phyloP scores from a whole-genome alignment of 306 rosid species.

The Cucumis cinereus region DNA sequence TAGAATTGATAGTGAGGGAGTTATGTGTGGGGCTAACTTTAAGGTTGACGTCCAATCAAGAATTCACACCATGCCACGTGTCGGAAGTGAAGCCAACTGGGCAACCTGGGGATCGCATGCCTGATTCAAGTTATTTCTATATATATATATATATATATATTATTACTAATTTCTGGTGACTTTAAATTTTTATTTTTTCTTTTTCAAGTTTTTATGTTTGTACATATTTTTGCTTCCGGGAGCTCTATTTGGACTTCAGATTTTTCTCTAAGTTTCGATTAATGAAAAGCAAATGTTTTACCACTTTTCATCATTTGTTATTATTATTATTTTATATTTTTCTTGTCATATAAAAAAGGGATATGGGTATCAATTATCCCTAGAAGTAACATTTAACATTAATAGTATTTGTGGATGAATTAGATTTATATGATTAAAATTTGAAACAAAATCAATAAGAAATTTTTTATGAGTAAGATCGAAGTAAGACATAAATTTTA shows the following conservation, averaged over 20 bases:
- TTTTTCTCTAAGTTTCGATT: not conserved
- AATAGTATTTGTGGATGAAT: too few species aligned
- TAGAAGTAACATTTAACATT: too few species aligned
- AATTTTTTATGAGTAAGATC: too few species aligned
- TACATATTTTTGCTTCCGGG: slow-evolving; percentile 1
- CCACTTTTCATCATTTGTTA: not conserved
- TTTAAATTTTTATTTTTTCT: not conserved
- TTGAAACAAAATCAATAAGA: too few species aligned
- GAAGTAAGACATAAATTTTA: too few species aligned
- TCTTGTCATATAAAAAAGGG: too few species aligned
- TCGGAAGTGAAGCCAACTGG: slow-evolving; percentile 97
- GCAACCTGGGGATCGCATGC: slow-evolving; percentile 43
- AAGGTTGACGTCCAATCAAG: slow-evolving; percentile 69
- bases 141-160: too few species aligned
- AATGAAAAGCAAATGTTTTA: not conserved
- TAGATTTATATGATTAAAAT: too few species aligned
- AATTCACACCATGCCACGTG: slow-evolving; percentile 68
- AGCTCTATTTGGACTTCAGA: not conserved
- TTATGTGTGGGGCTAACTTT: slow-evolving; percentile 90
- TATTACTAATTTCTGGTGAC: not conserved
- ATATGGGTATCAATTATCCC: too few species aligned
- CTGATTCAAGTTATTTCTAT: not conserved
- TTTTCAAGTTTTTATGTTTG: not conserved
- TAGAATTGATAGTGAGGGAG: slow-evolving; percentile 81
- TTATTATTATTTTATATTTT: not conserved